A percentile compares a stretch with the other conserved stretches of the same genome.
Evolutionary conservation across 1,284 basidiomycete genomes (phyloP).

Genomic region (Xanthoconium separans): DNA sequence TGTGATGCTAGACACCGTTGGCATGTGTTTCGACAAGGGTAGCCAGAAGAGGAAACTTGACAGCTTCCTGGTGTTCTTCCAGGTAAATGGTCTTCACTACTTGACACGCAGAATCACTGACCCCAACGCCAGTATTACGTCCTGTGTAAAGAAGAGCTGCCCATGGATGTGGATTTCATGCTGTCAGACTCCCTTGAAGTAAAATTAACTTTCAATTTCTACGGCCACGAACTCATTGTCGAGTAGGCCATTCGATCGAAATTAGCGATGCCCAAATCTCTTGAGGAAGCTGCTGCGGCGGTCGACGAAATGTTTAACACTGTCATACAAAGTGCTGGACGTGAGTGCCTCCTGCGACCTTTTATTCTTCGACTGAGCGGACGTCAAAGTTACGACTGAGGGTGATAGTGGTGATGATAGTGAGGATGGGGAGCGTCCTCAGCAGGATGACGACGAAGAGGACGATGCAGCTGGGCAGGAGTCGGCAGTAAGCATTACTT

Average conservation of each 20-base stretch:
- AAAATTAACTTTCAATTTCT: constrained; percentile 16
- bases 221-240: constrained; percentile 8
- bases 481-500: constrained; percentile 47
- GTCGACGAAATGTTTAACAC: constrained; percentile 87
- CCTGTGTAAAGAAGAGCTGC: constrained; percentile 81
- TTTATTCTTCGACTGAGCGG: constrained; percentile 9
- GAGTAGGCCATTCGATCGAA: constrained; percentile 79
- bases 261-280: constrained; percentile 61
- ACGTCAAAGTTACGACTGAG: constrained; percentile 39
- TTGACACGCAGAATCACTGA: constrained; percentile 8
- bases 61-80: constrained; percentile 90
- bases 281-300: constrained; percentile 82
- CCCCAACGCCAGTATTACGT: constrained; percentile 69
- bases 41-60: constrained; percentile 90
- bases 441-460: constrained; percentile 56
- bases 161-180: constrained; percentile 99
- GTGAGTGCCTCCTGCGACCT: constrained; percentile 36
- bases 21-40: constrained; percentile 96
- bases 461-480: constrained; percentile 44
- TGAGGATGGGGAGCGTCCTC: constrained; percentile 55
- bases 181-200: constrained; percentile 91
- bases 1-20: constrained; percentile 91
- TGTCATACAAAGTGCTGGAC: constrained; percentile 57
- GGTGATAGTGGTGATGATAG: constrained; percentile 75
- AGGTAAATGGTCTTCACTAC: constrained; percentile 50